Percentiles rank a stretch among this genome's conserved stretches.
Conservation (phyloP, 352 stramenopile species). For the Lagenidium sp. region DNA sequence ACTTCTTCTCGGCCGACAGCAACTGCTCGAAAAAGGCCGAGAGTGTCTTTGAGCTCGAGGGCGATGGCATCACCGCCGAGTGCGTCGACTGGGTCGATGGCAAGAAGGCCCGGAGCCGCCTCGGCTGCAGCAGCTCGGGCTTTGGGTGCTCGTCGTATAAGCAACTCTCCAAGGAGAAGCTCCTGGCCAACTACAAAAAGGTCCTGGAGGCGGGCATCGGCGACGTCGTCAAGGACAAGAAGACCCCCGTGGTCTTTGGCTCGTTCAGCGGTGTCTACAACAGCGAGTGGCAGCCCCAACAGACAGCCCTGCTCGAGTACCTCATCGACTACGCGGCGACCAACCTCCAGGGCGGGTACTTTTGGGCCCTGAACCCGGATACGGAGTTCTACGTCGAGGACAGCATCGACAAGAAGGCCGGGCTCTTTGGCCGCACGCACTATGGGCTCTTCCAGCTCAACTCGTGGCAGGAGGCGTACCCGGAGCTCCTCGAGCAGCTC, state of each 20-base stretch:
- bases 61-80: slow-evolving; percentile 12
- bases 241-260: slow-evolving; percentile 42
- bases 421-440: slow-evolving; percentile 38
- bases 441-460: slow-evolving; percentile 43
- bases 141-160: slow-evolving; percentile 37
- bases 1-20: slow-evolving; percentile 33
- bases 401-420: slow-evolving; percentile 25
- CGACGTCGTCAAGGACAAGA: slow-evolving; percentile 15
- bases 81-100: slow-evolving; percentile 39
- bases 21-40: slow-evolving; percentile 27
- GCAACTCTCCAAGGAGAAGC: slow-evolving; percentile 17
- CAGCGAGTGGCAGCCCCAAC: slow-evolving; percentile 26
- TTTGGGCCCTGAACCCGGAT: slow-evolving; percentile 58
- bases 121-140: slow-evolving; percentile 23
- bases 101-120: slow-evolving; percentile 20
- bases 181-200: slow-evolving; percentile 24
- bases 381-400: slow-evolving; percentile 49
- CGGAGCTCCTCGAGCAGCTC: slow-evolving; percentile 35
- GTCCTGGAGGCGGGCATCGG: slow-evolving; percentile 38
- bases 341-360: slow-evolving; percentile 45
- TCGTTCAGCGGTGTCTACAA: slow-evolving; percentile 64
- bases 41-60: slow-evolving; percentile 15
- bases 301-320: slow-evolving; percentile 45
- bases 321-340: slow-evolving; percentile 44
- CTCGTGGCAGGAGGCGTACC: slow-evolving; percentile 47